Evolutionary conservation across 805 yeast genomes (phyloP), one percentile per base, ranked within the genome.

Genomic region (Saccharomycopsis fodiens): DNA sequence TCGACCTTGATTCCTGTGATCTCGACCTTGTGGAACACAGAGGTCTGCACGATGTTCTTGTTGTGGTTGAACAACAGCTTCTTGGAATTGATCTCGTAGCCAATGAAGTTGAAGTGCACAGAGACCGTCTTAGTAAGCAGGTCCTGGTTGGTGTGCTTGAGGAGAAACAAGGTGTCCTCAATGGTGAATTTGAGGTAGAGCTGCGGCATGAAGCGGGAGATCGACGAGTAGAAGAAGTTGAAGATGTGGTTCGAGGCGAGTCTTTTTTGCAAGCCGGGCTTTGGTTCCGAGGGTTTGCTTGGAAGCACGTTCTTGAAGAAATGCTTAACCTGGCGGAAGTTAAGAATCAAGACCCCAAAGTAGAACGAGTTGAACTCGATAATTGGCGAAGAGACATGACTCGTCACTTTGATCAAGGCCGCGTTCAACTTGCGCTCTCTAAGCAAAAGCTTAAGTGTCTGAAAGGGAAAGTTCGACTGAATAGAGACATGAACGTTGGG

Each of bases 361-460:
- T 70, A 67, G 10, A 60, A 60, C 3, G 69, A 60, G 25, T 71
- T 66, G 20, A 70, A 53, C 51, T 73, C 78, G n/a, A 71, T 34
- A 1, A 67, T 62, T 16, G 74, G 66, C 1, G 72, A 71, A 2
- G 75, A 62, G 2, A 71, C 38, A 41, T 68, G 70, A 19, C 68
- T 66, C 13, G 66, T 61, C 1, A 70, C 39, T 4, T 61, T 61
- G 2, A 63, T 46, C 20, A 68, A 56, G 0, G 74, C 65, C 5
- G 35, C 7, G 3, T 45, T 44, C 3, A 32, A 13, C 21, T 47
- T 40, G 15, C 36, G 39, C 20, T 41, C 35, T 20, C 36, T 22
- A 12, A 16, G 15, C 8, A 50, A 39, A 37, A 57, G 57, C 52
- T 45, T 55, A n/a, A 59, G 57, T 40, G 60, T 54, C 47, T 61